Base-by-base conservation (phyloP, 2,329 filamentous ascomycete species). In the Aureobasidium uvarum region DNA sequence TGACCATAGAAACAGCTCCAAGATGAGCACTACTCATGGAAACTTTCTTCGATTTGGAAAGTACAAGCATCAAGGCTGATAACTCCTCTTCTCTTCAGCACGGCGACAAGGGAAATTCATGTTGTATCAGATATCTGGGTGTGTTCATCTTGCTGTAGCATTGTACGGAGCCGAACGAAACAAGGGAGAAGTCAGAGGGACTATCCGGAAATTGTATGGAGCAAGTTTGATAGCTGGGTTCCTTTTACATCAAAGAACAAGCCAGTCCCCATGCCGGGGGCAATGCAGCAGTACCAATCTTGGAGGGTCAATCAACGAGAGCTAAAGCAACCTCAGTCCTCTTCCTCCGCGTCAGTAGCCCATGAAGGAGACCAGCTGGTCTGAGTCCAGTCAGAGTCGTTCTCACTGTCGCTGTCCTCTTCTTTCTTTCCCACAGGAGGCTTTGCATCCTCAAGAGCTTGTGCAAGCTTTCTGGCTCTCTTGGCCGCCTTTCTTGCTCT, bases 381-480 rank as follows among this genome's bases (percentile, higher is more conserved):
- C 16, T 58, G 38, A 58, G 38, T 39, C 54, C 38, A 58, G 39
- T 43, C 54, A 45, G 54, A 58, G 25, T 45, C 54, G n/a, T 58
- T 16, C 7, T 39, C 38, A 16, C 31, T 23, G 33, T 58, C 54
- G 13, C 7, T 23, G 23, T 58, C 23, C 14, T 43, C 38, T 5
- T 31, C 38, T 25, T 31, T 58, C 18, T 41, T 41, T 3, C 54
- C 54, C 1, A 58, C 39, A 13, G 54, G 54, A 3, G 54, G 54
- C 54, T 39, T 43, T 38, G 39, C 54, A 1, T 23, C 20, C 54
- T 58, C 39, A 14, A 58, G 54, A 33, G 7, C 25, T 13, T 20
- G 28, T 18, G 39, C 39, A n/a, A 11, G 7, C 16, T 58, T 58
- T 58, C 54, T 58, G 38, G 54, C 54, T 14, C 28, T 58, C 25